phyloP scores from a whole-genome alignment of 164 flowering plant species.

The Dillenia turbinata region DNA sequence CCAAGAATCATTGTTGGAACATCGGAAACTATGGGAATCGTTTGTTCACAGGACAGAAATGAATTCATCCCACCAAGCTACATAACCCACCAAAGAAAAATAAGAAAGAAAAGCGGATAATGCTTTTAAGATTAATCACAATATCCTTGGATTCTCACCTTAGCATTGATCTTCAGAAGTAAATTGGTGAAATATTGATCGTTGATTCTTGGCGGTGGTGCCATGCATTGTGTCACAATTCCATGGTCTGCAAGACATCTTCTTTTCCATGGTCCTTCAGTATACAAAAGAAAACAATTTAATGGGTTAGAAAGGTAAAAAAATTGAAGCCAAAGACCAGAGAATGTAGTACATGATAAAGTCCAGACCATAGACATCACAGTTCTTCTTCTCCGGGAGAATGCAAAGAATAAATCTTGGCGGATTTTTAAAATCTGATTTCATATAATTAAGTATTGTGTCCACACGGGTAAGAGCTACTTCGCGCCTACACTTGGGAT shows the following conservation, averaged over 20 bases:
- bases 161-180: constrained; percentile 56
- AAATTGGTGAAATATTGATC: constrained; percentile 77
- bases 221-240: constrained; percentile 84
- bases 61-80: constrained; percentile 95
- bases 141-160: constrained; percentile 17
- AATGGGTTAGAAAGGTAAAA: not conserved
- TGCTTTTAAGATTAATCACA: too few species aligned
- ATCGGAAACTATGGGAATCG: constrained; percentile 57
- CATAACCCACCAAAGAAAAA: not conserved
- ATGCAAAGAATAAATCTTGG: constrained; percentile 60
- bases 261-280: constrained; percentile 60
- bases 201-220: constrained; percentile 51
- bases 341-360: not conserved
- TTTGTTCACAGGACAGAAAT: constrained; percentile 43
- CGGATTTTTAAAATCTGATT: constrained; percentile 41
- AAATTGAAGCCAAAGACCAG: not conserved
- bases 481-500: constrained; percentile 30
- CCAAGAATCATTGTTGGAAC: constrained; percentile 80
- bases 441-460: constrained; percentile 46
- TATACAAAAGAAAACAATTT: too few species aligned
- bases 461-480: constrained; percentile 55
- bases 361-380: constrained; percentile 54
- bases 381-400: constrained; percentile 57
- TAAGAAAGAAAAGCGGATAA: not conserved
- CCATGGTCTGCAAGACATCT: constrained; percentile 69